phyloP scores from a whole-genome alignment of 31 red algal genomes.

The Porphyra umbilicalis region DNA sequence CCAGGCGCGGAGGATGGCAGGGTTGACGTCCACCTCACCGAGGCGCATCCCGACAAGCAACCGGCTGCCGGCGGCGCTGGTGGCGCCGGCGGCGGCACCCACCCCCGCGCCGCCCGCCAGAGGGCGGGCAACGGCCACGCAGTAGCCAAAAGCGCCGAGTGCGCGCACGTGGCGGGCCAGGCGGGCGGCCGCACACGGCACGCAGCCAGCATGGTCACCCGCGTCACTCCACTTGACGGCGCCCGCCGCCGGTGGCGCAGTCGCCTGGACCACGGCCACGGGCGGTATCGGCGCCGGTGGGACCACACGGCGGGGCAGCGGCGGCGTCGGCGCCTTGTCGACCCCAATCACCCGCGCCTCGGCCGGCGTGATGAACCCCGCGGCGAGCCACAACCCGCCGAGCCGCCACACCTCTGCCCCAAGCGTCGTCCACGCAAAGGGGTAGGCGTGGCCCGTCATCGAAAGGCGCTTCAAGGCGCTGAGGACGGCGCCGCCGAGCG shows the following conservation, averaged over 20 bases:
- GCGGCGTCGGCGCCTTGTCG: too few relatives aligned
- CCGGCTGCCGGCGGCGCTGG: background rate
- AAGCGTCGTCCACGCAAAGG: background rate
- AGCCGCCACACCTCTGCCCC: background rate
- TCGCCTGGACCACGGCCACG: too few relatives aligned
- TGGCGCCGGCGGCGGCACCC: background rate
- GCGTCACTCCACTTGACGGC: too few relatives aligned
- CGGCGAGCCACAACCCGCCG: background rate
- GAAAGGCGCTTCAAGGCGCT: background rate
- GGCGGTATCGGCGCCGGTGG: too few relatives aligned
- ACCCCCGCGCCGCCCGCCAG: too few relatives aligned
- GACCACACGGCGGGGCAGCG: too few relatives aligned
- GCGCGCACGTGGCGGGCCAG: background rate
- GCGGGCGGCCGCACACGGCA: background rate
- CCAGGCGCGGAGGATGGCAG: background rate
- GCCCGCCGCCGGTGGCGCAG: too few relatives aligned
- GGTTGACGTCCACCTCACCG: background rate
- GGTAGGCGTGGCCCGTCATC: background rate
- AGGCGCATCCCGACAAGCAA: background rate
- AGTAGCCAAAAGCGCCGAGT: background rate
- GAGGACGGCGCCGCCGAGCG: background rate
- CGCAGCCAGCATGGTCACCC: background rate
- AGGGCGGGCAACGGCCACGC: too few relatives aligned
- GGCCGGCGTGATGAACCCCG: background rate
- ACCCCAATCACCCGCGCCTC: background rate